phyloP scores from a whole-genome alignment of 208 protist genomes.

The Leishmania mexicana region DNA sequence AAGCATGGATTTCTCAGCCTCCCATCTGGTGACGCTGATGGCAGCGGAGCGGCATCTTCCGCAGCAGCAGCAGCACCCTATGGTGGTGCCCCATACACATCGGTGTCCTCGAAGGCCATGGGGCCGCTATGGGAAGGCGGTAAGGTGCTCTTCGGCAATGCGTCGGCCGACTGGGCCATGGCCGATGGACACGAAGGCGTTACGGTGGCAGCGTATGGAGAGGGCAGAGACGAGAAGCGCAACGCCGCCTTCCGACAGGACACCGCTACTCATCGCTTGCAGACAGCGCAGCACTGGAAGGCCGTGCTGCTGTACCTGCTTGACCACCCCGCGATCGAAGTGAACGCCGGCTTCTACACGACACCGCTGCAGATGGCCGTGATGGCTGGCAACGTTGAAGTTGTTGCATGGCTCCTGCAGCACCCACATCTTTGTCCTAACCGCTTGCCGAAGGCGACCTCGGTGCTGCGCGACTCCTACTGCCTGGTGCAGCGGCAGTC shows the following conservation, averaged over 20 bases:
- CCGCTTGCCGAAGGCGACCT: slow-evolving; percentile 21
- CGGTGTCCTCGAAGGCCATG: background rate
- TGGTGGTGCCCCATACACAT: background rate
- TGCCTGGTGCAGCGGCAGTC: slow-evolving; percentile 29
- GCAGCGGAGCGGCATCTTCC: background rate
- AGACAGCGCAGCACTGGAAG: slow-evolving; percentile 11
- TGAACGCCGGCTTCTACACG: slow-evolving; percentile 42
- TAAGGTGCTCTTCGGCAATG: background rate
- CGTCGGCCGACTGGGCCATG: background rate
- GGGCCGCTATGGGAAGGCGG: background rate
- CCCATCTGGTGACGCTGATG: background rate
- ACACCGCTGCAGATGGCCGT: slow-evolving; percentile 50
- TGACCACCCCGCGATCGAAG: slow-evolving; percentile 39
- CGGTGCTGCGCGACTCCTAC: slow-evolving; percentile 26
- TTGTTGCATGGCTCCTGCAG: slow-evolving; percentile 34
- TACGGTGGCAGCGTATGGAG: background rate
- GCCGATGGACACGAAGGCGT: background rate
- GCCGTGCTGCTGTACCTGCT: slow-evolving; percentile 40
- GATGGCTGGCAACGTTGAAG: slow-evolving; percentile 17
- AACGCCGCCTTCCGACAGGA: slow-evolving; percentile 5
- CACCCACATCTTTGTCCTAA: slow-evolving; percentile 36
- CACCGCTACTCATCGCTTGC: background rate
- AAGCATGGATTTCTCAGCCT: background rate
- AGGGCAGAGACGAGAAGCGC: background rate
- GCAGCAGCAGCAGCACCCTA: background rate